Evolutionary conservation across 495 filamentous ascomycete genomes (phyloP), one percentile per base, ranked within the genome.

Genomic region (Astrothelium subdiscretum): DNA sequence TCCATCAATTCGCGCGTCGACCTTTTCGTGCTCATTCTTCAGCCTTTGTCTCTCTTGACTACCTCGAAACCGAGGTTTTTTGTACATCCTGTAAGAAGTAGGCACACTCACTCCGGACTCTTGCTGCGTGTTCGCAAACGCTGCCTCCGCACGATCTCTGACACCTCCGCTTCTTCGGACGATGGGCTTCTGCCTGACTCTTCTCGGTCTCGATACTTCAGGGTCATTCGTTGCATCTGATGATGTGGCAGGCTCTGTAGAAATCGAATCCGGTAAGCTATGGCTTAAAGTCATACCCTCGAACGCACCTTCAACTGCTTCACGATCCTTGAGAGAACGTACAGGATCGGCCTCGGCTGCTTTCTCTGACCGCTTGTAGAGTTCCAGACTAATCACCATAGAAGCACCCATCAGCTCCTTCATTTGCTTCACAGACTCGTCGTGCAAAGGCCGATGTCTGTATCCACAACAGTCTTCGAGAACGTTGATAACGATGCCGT

Each of bases 401-500:
- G 83, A 81, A 44, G 88, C 89, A 27, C 88, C 90, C 31, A 91
- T 85, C 43, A 89, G 82, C 60, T 89, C 85, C 0, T 78, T 78
- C 76, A 98, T 87, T 63, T 89, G 83, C 32, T 80, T 80, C 65
- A 97, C 77, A 2, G 94, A 87, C 70, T 86, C 83, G 57, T 86
- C 81, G 68, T 96, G 89, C 15, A 89, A 83, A 20, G 76, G 73
- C 59, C 85, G 80, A 67, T 78, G 84, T 43, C 92, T 85, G 69
- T 87, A 97, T 12, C 91, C 94, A 44, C 96, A 79, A 70, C 92
- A 97, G 70, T 98, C 91, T 57, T 92, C 87, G 31, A 98, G 76
- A 13, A 98, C 74, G 4, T 87, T 91, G 62, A 96, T 88, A 27
- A 84, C 81, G 66, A 94, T 87, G 13, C 94, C 94, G 71, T 96